phyloP scores from a whole-genome alignment of 768 basidiomycete genomes.

The Lactarius quietus region DNA sequence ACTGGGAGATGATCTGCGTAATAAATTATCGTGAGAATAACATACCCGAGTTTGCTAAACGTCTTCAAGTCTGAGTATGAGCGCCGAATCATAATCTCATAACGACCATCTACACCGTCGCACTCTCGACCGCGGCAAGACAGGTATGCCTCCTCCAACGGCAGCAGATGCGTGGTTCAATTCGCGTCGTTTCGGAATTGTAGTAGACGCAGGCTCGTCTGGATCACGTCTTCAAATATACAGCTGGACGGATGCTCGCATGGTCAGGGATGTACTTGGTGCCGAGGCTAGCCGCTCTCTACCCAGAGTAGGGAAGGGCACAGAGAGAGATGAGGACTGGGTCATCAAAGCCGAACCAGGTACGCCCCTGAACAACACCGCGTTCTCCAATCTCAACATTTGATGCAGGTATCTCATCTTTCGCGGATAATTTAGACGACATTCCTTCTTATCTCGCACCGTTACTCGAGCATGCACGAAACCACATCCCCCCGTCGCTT shows the following conservation, averaged over 20 bases:
- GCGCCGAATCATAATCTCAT: not conserved
- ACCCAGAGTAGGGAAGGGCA: constrained; percentile 91
- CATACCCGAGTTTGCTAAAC: not conserved
- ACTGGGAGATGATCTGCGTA: no score
- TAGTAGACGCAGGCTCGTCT: constrained; percentile 98
- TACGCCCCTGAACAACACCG: constrained; percentile 38
- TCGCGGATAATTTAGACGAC: constrained; percentile 61
- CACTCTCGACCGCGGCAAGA: constrained; percentile 5
- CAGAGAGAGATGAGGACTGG: constrained; percentile 77
- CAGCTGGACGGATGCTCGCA: constrained; percentile 86
- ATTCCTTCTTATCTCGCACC: constrained; percentile 79
- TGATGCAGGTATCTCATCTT: constrained; percentile 77
- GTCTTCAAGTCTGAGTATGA: not conserved
- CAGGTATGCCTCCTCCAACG: constrained; percentile 69
- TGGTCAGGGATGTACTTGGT: constrained; percentile 50
- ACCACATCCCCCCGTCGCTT: constrained; percentile 82
- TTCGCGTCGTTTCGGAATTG: constrained; percentile 83
- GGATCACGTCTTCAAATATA: constrained; percentile 96
- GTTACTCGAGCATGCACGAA: constrained; percentile 75
- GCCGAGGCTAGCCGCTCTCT: constrained; percentile 51
- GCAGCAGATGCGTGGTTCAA: constrained; percentile 70
- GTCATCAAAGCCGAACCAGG: constrained; percentile 91
- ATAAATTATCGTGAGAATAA: constrained; percentile 8
- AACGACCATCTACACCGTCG: not conserved
- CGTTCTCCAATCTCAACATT: not conserved